A percentile compares a stretch with the other conserved stretches of the same genome.
Evolutionary conservation across 2,329 filamentous ascomycete species (phyloP).

Genomic region (Trichoderma guizhouense): DNA sequence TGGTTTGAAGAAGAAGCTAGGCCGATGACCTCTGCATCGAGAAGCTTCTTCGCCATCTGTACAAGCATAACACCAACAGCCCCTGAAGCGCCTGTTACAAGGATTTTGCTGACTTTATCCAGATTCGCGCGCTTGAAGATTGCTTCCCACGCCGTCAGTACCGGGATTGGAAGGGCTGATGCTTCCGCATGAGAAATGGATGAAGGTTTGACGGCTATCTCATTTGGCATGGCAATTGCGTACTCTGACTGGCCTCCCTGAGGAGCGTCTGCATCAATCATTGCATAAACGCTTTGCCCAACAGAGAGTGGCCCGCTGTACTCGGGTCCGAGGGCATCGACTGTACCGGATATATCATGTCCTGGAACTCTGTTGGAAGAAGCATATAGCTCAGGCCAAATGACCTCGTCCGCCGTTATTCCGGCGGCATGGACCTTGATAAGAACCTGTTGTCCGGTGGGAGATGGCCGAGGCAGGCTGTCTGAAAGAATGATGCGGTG

Average conservation of each 20-base stretch:
- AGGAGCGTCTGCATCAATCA: conserved; percentile 23
- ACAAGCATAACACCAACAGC: conserved; percentile 30
- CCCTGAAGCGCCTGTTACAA: conserved; percentile 31
- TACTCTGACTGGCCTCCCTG: conserved; percentile 27
- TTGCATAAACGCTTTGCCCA: conserved; percentile 27
- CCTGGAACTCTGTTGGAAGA: conserved; percentile 31
- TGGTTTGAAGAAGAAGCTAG: background rate
- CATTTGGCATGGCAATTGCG: conserved; percentile 18
- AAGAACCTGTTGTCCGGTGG: conserved; percentile 24
- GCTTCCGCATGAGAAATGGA: conserved; percentile 25
- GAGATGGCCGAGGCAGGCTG: conserved; percentile 31
- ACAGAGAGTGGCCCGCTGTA: conserved; percentile 21
- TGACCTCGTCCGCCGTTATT: conserved; percentile 34
- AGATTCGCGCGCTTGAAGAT: conserved; percentile 24
- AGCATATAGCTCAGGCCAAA: conserved; percentile 33
- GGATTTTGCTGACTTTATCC: conserved; percentile 17
- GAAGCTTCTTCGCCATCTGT: conserved; percentile 26
- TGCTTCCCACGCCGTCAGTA: conserved; percentile 30
- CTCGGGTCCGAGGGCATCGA: conserved; percentile 25
- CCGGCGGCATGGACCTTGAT: conserved; percentile 32
- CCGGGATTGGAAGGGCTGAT: conserved; percentile 30
- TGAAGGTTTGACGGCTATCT: conserved; percentile 23
- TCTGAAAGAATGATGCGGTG: background rate
- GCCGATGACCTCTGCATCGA: conserved; percentile 26
- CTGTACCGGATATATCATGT: conserved; percentile 34